These are phyloP conservation scores for Cadophora gregata DNA, from an alignment of 2,329 filamentous ascomycete genomes.

Conservation along the genomic window DNA sequence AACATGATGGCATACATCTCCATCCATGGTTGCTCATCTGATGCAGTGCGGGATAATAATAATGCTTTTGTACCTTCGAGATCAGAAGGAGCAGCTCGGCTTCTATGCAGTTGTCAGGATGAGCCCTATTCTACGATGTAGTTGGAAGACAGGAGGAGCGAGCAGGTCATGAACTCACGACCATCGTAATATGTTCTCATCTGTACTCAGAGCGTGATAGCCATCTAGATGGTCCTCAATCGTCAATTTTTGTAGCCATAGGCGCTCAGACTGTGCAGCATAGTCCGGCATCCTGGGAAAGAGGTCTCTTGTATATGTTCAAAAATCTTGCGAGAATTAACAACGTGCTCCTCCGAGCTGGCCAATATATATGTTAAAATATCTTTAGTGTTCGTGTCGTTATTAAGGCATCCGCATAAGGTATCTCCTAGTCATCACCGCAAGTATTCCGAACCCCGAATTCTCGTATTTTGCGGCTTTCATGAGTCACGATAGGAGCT, in stretches of 20 bases:
- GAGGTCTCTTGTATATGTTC: not conserved
- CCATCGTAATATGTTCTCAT: slow-evolving; percentile 25
- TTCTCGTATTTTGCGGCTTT: not conserved
- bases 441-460: slow-evolving; percentile 3
- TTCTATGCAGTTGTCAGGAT: not conserved
- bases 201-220: slow-evolving; percentile 28
- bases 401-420: not conserved
- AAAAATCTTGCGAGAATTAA: not conserved
- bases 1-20: slow-evolving; percentile 37
- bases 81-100: not conserved
- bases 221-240: slow-evolving; percentile 34
- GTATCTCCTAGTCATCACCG: not conserved
- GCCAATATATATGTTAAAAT: not conserved
- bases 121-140: not conserved
- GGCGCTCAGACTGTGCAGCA: slow-evolving; percentile 33
- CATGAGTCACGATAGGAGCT: slow-evolving; percentile 5
- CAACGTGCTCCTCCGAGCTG: not conserved
- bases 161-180: slow-evolving; percentile 23
- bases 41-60: slow-evolving; percentile 19
- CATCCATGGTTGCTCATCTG: slow-evolving; percentile 28
- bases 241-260: slow-evolving; percentile 32
- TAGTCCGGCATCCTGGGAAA: slow-evolving; percentile 25
- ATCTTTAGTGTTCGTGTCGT: not conserved
- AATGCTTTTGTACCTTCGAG: slow-evolving; percentile 21
- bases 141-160: not conserved